phyloP scores from a whole-genome alignment of 2,329 filamentous ascomycete genomes.

The Aotearoamyces nothofagi region DNA sequence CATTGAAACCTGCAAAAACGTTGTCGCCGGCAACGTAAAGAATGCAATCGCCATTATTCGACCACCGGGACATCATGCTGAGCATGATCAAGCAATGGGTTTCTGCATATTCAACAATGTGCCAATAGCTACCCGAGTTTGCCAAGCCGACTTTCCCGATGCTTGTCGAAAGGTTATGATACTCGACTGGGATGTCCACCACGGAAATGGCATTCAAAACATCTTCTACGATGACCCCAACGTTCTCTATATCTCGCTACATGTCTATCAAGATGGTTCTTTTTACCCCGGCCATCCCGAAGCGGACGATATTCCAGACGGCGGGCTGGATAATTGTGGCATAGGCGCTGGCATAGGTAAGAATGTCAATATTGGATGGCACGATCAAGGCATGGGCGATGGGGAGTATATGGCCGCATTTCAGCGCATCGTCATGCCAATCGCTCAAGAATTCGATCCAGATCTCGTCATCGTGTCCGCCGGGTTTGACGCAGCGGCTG shows the following conservation, averaged over 20 bases:
- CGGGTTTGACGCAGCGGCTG: conserved; percentile 89
- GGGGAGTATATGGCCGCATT: conserved; percentile 96
- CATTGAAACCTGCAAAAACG: conserved; percentile 90
- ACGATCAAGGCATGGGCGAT: conserved; percentile 73
- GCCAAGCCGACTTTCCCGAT: conserved; percentile 67
- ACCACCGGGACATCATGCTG: conserved; percentile 89
- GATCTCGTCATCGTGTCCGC: conserved; percentile 92
- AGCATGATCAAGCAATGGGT: conserved; percentile 71
- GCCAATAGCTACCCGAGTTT: conserved; percentile 77
- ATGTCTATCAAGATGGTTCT: conserved; percentile 67
- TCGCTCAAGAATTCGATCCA: conserved; percentile 82
- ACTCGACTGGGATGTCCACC: conserved; percentile 75
- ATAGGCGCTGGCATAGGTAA: conserved; percentile 37
- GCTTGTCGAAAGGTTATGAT: conserved; percentile 80
- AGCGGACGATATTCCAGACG: conserved; percentile 44
- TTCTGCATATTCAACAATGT: conserved; percentile 99
- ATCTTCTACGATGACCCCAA: conserved; percentile 94
- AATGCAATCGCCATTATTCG: conserved; percentile 94
- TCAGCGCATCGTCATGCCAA: conserved; percentile 91
- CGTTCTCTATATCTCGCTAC: conserved; percentile 86
- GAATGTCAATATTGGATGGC: conserved; percentile 54
- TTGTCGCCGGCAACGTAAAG: conserved; percentile 69
- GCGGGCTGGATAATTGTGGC: conserved; percentile 44
- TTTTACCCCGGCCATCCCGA: conserved; percentile 71
- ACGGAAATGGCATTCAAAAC: conserved; percentile 88